Percentiles rank a stretch among this genome's conserved stretches.
phyloP scores from a whole-genome alignment of 768 basidiomycete genomes.

The Lactarius hengduanensis region DNA sequence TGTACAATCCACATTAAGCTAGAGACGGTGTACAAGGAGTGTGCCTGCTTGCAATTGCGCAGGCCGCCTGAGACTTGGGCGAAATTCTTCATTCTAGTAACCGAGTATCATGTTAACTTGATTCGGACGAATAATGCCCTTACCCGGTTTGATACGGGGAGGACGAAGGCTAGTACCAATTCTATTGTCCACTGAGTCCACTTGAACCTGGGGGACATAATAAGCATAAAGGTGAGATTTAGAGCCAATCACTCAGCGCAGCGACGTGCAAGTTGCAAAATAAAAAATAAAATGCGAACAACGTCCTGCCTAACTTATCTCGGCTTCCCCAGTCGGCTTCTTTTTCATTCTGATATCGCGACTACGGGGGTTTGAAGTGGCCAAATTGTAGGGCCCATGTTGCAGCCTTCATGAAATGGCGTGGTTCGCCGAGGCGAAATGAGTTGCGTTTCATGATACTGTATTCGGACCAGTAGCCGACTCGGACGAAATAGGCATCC shows the following conservation, averaged over 20 bases:
- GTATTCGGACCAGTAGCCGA: neutral
- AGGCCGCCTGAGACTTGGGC: no score
- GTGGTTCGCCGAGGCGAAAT: neutral
- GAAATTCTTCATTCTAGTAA: no score
- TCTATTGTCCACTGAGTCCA: neutral
- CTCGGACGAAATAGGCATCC: neutral
- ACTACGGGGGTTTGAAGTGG: no score
- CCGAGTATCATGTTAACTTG: no score
- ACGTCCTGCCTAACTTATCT: neutral
- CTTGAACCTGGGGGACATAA: neutral
- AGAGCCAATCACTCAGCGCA: neutral
- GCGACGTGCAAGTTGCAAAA: neutral
- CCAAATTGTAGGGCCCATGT: no score
- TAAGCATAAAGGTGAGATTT: neutral
- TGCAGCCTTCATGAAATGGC: neutral
- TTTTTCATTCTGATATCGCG: no score
- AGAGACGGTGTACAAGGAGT: no score
- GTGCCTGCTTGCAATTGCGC: no score
- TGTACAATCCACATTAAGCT: constrained; percentile 30
- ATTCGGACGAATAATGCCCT: no score
- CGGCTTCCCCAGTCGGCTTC: neutral
- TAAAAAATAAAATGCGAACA: neutral
- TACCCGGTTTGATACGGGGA: no score
- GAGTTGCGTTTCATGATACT: neutral
- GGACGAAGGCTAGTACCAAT: neutral